Evolutionary conservation across 805 yeast species (phyloP).

Genomic region (Huiozyma naganishii): DNA sequence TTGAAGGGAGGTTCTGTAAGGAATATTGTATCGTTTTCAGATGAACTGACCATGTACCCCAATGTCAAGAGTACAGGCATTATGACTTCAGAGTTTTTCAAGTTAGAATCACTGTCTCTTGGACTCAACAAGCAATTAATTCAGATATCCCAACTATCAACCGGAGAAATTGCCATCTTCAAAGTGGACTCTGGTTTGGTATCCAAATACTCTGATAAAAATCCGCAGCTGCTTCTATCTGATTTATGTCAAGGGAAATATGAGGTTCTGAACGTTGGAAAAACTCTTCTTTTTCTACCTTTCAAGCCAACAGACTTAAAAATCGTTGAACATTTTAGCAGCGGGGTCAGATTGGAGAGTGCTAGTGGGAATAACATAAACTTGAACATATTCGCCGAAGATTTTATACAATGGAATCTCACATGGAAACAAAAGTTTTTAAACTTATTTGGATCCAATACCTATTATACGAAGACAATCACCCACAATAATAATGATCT

Average conservation of each 20-base stretch:
- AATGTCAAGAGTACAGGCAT: slow-evolving; percentile 10
- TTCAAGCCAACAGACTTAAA: slow-evolving; percentile 16
- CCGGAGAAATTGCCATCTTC: slow-evolving; percentile 20
- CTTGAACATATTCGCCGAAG: slow-evolving; percentile 14
- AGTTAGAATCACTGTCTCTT: slow-evolving; percentile 11
- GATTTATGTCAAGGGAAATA: slow-evolving; percentile 8
- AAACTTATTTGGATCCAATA: not conserved
- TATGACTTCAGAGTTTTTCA: slow-evolving; percentile 15
- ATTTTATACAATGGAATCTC: slow-evolving; percentile 18
- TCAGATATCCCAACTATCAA: slow-evolving; percentile 18
- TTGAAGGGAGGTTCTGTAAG: slow-evolving; percentile 16
- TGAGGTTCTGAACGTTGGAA: slow-evolving; percentile 13
- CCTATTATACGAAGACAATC: not conserved
- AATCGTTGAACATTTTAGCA: slow-evolving; percentile 4
- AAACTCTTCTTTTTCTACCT: slow-evolving; percentile 19
- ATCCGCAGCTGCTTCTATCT: slow-evolving; percentile 6
- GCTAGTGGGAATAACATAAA: slow-evolving; percentile 14
- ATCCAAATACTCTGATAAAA: slow-evolving; percentile 4
- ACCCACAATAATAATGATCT: too few relatives aligned
- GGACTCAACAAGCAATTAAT: slow-evolving; percentile 11
- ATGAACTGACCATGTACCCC: slow-evolving; percentile 7
- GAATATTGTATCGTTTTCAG: slow-evolving; percentile 16
- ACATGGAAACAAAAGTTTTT: slow-evolving; percentile 17
- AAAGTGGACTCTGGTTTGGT: slow-evolving; percentile 14
- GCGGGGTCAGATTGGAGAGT: slow-evolving; percentile 12